Conservation (phyloP, 2,329 filamentous ascomycete genomes). For the Fusarium lyarnte region DNA sequence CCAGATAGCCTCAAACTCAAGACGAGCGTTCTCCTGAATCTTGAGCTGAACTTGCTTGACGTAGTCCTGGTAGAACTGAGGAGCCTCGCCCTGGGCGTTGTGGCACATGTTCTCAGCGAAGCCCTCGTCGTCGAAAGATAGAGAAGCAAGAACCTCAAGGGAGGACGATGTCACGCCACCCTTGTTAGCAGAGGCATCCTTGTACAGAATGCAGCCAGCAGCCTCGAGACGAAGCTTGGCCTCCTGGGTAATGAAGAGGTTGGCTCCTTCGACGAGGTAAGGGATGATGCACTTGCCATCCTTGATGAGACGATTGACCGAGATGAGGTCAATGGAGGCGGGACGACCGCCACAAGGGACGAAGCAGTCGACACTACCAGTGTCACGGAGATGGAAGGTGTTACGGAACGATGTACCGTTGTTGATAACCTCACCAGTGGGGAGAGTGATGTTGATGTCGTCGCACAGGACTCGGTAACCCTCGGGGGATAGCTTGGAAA, state of each 20-base stretch:
- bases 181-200: conserved; percentile 98
- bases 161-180: conserved; percentile 98
- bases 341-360: conserved; percentile 96
- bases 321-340: conserved; percentile 93
- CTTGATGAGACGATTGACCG: conserved; percentile 86
- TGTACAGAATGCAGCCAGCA: conserved; percentile 95
- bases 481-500: conserved; percentile 82
- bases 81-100: conserved; percentile 74
- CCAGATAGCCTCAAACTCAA: conserved; percentile 99
- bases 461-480: conserved; percentile 95
- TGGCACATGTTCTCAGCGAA: conserved; percentile 97
- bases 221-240: conserved; percentile 94
- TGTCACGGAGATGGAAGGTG: conserved; percentile 89
- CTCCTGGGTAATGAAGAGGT: conserved; percentile 98
- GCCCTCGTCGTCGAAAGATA: conserved; percentile 90
- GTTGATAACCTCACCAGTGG: conserved; percentile 83
- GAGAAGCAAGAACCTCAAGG: conserved; percentile 90
- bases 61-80: conserved; percentile 92
- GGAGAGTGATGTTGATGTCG: conserved; percentile 87
- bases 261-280: conserved; percentile 97
- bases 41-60: conserved; percentile 90
- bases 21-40: conserved; percentile 88
- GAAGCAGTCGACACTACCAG: conserved; percentile 83
- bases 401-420: conserved; percentile 98
- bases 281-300: conserved; percentile 88